Evolutionary conservation across 2,329 filamentous ascomycete genomes (phyloP).

Genomic region (Alternaria burnsii): DNA sequence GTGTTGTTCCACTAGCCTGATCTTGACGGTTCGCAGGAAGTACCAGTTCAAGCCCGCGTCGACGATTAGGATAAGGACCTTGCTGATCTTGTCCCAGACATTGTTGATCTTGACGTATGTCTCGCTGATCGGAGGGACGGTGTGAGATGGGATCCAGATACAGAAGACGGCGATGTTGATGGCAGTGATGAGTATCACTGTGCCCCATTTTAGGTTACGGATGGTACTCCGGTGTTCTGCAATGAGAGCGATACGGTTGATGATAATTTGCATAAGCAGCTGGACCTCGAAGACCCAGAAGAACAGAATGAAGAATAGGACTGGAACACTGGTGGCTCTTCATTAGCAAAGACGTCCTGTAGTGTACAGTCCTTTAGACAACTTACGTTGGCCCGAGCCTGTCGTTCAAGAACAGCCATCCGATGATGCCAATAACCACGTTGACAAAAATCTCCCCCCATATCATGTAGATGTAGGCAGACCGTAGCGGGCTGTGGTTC

Average conservation of each 20-base stretch:
- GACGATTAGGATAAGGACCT: slow-evolving; percentile 61
- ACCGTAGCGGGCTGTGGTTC: slow-evolving; percentile 45
- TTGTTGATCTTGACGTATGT: slow-evolving; percentile 58
- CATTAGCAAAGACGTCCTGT: slow-evolving; percentile 5
- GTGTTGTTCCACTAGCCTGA: slow-evolving; percentile 48
- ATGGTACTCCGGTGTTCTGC: slow-evolving; percentile 53
- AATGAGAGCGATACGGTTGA: slow-evolving; percentile 63
- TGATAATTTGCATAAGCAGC: slow-evolving; percentile 64
- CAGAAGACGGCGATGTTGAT: slow-evolving; percentile 64
- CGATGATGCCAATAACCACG: slow-evolving; percentile 40
- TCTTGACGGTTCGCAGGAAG: slow-evolving; percentile 57
- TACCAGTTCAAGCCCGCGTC: slow-evolving; percentile 63
- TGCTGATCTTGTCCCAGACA: slow-evolving; percentile 63
- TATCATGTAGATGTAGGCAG: slow-evolving; percentile 50
- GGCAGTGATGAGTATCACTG: slow-evolving; percentile 55
- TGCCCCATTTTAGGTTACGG: slow-evolving; percentile 58
- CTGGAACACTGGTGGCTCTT: slow-evolving; percentile 29
- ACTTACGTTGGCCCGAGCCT: slow-evolving; percentile 42
- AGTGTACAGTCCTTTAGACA: neutral
- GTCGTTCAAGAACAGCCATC: slow-evolving; percentile 44
- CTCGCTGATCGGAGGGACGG: slow-evolving; percentile 38
- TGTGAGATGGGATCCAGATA: slow-evolving; percentile 63
- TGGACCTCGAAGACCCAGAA: slow-evolving; percentile 55
- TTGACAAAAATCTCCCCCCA: slow-evolving; percentile 46
- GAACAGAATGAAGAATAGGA: slow-evolving; percentile 45